These are phyloP conservation scores for Globisporangium paroecandrum DNA, from an alignment of 352 stramenopile species.

Conservation along the genomic window DNA sequence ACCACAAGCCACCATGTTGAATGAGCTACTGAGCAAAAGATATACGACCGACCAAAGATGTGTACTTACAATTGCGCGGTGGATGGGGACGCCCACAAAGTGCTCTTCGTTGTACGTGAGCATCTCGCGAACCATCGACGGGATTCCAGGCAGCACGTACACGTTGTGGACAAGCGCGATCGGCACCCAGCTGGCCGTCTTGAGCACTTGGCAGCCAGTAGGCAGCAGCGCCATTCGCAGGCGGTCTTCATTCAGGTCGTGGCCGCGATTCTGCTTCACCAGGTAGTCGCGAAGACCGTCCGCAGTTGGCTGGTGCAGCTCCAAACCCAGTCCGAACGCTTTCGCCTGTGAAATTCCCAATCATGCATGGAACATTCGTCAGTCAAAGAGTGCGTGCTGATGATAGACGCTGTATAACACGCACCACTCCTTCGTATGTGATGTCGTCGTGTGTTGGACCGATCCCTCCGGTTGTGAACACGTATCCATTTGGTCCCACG, in stretches of 20 bases:
- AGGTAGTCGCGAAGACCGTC: constrained; percentile 49
- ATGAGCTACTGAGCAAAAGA: background rate
- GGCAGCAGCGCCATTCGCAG: constrained; percentile 76
- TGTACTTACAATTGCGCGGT: constrained; percentile 62
- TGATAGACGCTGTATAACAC: background rate
- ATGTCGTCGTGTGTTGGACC: constrained; percentile 86
- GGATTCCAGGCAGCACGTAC: constrained; percentile 82
- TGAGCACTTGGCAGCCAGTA: constrained; percentile 47
- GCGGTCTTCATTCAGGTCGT: constrained; percentile 62
- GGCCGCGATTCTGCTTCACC: constrained; percentile 27
- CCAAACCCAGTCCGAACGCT: constrained; percentile 64
- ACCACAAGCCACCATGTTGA: no score
- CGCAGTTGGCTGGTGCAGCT: constrained; percentile 64
- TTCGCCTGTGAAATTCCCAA: constrained; percentile 38
- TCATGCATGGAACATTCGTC: no score
- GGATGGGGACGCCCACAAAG: constrained; percentile 75
- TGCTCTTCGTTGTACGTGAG: constrained; percentile 74
- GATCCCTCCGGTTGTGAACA: constrained; percentile 85
- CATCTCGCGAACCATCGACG: constrained; percentile 79
- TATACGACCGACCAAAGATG: constrained; percentile 1
- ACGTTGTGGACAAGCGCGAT: constrained; percentile 80
- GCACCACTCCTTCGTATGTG: constrained; percentile 81
- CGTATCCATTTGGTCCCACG: constrained; percentile 70
- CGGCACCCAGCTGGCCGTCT: constrained; percentile 63
- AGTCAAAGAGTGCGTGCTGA: no score